These are phyloP conservation scores for Harrya chromipes DNA, from an alignment of 768 basidiomycete genomes.

Conservation along the genomic window DNA sequence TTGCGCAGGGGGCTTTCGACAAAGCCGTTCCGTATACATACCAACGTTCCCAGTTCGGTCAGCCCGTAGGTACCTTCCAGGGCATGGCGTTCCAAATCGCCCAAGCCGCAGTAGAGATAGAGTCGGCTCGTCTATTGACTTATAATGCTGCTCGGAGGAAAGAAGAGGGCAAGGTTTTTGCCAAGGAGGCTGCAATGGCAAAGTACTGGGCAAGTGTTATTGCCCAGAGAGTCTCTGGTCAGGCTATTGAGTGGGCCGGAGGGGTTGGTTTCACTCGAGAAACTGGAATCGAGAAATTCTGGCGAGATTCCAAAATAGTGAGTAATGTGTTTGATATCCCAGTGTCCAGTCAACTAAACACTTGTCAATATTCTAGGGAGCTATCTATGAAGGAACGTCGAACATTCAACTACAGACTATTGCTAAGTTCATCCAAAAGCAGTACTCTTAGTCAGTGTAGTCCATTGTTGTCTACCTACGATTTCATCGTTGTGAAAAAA, in stretches of 20 bases:
- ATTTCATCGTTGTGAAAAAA: constrained; percentile 46
- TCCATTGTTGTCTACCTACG: background rate
- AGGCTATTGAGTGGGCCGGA: constrained; percentile 95
- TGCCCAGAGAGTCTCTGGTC: constrained; percentile 83
- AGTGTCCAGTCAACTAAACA: constrained; percentile 2
- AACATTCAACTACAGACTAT: constrained; percentile 98
- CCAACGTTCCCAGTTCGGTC: constrained; percentile 91
- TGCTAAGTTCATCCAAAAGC: constrained; percentile 85
- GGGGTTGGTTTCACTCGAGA: constrained; percentile 92
- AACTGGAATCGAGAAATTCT: constrained; percentile 94
- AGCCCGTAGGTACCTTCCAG: constrained; percentile 92
- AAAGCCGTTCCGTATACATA: constrained; percentile 95
- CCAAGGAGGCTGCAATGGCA: constrained; percentile 97
- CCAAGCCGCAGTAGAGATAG: constrained; percentile 84
- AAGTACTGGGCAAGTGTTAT: constrained; percentile 90
- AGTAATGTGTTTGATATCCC: constrained; percentile 30
- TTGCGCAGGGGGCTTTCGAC: constrained; percentile 96
- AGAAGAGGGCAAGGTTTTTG: constrained; percentile 84
- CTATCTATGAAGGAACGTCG: constrained; percentile 93
- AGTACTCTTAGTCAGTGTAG: constrained; percentile 53
- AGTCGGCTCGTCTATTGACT: constrained; percentile 84
- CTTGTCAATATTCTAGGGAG: constrained; percentile 49
- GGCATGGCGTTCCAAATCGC: constrained; percentile 96
- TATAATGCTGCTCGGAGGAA: constrained; percentile 96
- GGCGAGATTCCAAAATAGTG: constrained; percentile 96